Conservation (phyloP, 768 basidiomycete genomes). For the Coprinopsis strossmayeri region DNA sequence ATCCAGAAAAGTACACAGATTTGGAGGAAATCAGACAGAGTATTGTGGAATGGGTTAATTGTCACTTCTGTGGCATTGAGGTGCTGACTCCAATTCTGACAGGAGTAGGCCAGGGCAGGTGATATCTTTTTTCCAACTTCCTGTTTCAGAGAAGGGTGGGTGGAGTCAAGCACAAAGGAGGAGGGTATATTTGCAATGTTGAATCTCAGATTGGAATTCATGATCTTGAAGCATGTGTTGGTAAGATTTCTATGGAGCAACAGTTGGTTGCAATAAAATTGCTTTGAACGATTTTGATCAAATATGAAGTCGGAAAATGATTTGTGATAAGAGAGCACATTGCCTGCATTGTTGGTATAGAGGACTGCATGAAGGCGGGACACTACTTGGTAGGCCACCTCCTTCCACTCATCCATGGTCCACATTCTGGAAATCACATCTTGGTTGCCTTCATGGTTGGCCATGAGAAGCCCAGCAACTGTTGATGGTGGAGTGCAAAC, state of each 20-base stretch:
- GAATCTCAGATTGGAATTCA: slow-evolving; percentile 10
- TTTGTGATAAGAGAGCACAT: not conserved
- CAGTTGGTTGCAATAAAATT: not conserved
- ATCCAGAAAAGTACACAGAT: slow-evolving; percentile 20
- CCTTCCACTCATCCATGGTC: no score
- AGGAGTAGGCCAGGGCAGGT: slow-evolving; percentile 11
- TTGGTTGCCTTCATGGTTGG: no score
- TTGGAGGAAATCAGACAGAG: slow-evolving; percentile 6
- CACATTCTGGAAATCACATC: no score
- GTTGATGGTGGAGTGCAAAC: not conserved
- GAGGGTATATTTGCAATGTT: slow-evolving; percentile 14
- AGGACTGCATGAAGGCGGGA: not conserved
- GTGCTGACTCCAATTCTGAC: slow-evolving; percentile 12
- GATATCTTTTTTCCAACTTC: slow-evolving; percentile 8
- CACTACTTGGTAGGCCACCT: no score
- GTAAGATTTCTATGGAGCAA: not conserved
- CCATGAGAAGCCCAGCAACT: not conserved
- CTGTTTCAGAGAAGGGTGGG: not conserved
- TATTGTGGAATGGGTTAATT: not conserved
- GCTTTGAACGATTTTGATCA: not conserved
- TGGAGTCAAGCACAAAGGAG: slow-evolving; percentile 10
- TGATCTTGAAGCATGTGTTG: not conserved
- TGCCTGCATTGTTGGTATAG: not conserved
- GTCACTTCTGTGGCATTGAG: slow-evolving; percentile 1
- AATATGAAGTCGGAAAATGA: slow-evolving; percentile 6